Conservation (phyloP, 1,284 basidiomycete genomes). For the Puccinia triticina region DNA sequence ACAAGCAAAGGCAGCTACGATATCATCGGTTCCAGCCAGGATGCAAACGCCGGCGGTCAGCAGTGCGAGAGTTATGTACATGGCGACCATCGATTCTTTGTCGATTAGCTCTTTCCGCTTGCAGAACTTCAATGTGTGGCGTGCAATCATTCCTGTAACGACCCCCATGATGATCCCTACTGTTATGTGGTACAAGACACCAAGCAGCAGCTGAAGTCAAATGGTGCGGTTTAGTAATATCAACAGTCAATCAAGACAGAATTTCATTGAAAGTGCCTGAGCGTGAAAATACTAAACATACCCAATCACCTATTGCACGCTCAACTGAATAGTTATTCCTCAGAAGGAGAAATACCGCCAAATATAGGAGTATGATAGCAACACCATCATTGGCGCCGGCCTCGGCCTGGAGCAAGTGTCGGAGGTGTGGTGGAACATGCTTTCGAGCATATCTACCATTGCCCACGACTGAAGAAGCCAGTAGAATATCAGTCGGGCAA, state of each 20-base stretch:
- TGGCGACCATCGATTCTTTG: conserved; percentile 84
- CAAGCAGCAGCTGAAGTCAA: conserved; percentile 57
- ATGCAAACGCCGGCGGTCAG: conserved; percentile 82
- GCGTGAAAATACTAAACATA: conserved; percentile 8
- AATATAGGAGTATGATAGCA: conserved; percentile 93
- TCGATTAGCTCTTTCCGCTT: conserved; percentile 87
- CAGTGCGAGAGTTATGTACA: conserved; percentile 75
- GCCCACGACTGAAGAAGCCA: conserved; percentile 76
- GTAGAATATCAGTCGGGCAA: conserved; percentile 93
- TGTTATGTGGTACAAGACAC: conserved; percentile 73
- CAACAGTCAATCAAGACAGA: conserved; percentile 60
- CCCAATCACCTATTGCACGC: conserved; percentile 63
- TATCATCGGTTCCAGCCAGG: conserved; percentile 89
- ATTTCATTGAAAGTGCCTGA: background rate
- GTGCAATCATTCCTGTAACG: conserved; percentile 78
- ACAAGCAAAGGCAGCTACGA: conserved; percentile 90
- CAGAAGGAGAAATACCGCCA: conserved; percentile 84
- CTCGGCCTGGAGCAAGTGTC: conserved; percentile 86
- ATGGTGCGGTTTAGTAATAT: background rate
- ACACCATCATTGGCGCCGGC: conserved; percentile 74
- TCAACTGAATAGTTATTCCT: conserved; percentile 71
- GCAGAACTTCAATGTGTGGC: conserved; percentile 94
- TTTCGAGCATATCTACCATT: conserved; percentile 94
- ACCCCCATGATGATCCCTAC: conserved; percentile 80
- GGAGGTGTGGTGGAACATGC: conserved; percentile 92